Evolutionary conservation across 2,329 filamentous ascomycete genomes (phyloP).

Genomic region (Xylariaceae sp.): DNA sequence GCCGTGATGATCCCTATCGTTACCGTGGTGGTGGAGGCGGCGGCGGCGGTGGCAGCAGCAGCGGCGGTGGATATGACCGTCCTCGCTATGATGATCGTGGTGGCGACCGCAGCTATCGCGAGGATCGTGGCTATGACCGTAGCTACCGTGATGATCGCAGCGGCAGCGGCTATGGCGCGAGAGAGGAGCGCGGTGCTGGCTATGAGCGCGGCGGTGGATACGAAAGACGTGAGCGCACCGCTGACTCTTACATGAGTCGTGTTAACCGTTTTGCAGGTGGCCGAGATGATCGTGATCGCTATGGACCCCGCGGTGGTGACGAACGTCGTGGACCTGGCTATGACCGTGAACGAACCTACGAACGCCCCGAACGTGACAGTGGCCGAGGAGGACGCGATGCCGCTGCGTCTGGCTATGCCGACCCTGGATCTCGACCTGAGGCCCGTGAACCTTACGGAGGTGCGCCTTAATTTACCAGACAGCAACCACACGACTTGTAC

Average conservation of each 20-base stretch:
- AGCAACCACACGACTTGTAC: conserved; percentile 12
- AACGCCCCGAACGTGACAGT: conserved; percentile 34
- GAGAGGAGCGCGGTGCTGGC: conserved; percentile 33
- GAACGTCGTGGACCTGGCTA: conserved; percentile 17
- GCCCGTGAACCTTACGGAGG: conserved; percentile 39
- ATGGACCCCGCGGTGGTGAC: conserved; percentile 18
- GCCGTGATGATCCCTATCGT: conserved; percentile 53
- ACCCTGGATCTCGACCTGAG: conserved; percentile 37
- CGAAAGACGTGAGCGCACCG: conserved; percentile 43
- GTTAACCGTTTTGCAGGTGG: conserved; percentile 25
- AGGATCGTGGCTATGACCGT: conserved; percentile 38
- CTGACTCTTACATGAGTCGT: conserved; percentile 20
- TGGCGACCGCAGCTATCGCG: conserved; percentile 39
- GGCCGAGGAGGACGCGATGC: conserved; percentile 35
- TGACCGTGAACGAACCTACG: conserved; percentile 18
- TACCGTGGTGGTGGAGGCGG: conserved; percentile 50
- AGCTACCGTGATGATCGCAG: conserved; percentile 35
- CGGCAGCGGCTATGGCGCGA: conserved; percentile 14
- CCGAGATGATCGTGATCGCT: conserved; percentile 25
- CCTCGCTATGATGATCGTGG: conserved; percentile 35
- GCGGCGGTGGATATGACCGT: conserved; percentile 44
- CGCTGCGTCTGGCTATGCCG: conserved; percentile 35
- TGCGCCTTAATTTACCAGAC: conserved; percentile 24
- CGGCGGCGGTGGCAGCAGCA: conserved; percentile 51
- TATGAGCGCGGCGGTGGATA: conserved; percentile 44